Percentiles rank a stretch among this genome's conserved stretches.
Evolutionary conservation across 805 yeast species (phyloP).

Genomic region (Schwanniomyces pseudopolymorphus): DNA sequence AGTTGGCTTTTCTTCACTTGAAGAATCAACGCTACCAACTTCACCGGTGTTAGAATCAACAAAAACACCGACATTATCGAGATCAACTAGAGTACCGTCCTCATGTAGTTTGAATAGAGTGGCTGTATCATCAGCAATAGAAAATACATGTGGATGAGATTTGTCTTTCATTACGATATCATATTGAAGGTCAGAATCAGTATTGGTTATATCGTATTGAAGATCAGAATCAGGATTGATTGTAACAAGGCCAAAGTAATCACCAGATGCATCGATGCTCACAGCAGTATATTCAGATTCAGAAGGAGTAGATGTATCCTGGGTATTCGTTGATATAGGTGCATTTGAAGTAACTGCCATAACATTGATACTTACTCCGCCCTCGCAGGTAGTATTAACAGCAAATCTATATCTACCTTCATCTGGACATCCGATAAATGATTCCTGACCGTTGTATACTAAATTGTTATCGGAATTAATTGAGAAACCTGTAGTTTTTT

Average conservation of each 20-base stretch:
- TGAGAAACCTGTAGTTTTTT: constrained; percentile 41
- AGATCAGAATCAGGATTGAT: constrained; percentile 24
- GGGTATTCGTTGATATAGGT: neutral
- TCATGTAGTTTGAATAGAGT: constrained; percentile 20
- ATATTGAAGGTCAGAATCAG: constrained; percentile 27
- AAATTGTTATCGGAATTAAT: constrained; percentile 35
- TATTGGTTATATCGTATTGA: constrained; percentile 23
- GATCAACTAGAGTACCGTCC: constrained; percentile 30
- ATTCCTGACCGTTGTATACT: constrained; percentile 28
- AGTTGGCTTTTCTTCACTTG: constrained; percentile 31
- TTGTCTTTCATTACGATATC: constrained; percentile 25
- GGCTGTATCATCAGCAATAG: constrained; percentile 34
- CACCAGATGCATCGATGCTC: neutral
- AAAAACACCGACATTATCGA: constrained; percentile 26
- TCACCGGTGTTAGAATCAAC: constrained; percentile 31
- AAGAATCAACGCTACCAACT: constrained; percentile 32
- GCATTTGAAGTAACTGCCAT: neutral
- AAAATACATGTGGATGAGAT: constrained; percentile 31
- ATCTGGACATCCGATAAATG: constrained; percentile 40
- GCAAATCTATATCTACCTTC: constrained; percentile 22
- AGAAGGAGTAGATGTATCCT: neutral
- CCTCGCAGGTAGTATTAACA: constrained; percentile 20
- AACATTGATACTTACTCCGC: constrained; percentile 24
- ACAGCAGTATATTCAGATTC: constrained; percentile 3
- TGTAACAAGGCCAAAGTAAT: constrained; percentile 11